Evolutionary conservation across 805 yeast species (phyloP).

Genomic region (Ogataea naganishii): DNA sequence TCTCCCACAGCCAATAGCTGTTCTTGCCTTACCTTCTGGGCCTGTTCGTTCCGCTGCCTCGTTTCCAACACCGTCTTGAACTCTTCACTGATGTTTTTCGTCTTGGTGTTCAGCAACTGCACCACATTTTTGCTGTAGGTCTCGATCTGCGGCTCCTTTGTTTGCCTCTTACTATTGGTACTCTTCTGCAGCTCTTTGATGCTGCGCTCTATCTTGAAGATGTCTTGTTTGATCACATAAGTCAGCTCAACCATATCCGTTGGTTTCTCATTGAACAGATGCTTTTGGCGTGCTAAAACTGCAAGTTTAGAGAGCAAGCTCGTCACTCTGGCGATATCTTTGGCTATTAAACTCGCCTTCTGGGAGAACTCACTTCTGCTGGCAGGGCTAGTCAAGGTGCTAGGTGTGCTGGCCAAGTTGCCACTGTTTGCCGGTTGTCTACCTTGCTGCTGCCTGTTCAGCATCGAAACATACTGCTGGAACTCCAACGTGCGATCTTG

Average conservation of each 20-base stretch:
- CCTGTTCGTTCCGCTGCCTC: conserved; percentile 77
- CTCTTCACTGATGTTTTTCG: conserved; percentile 87
- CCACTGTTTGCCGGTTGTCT: conserved; percentile 8
- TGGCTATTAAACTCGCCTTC: conserved; percentile 76
- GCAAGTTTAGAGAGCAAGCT: conserved; percentile 76
- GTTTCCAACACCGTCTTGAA: conserved; percentile 84
- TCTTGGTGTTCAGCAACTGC: conserved; percentile 76
- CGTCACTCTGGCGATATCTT: conserved; percentile 82
- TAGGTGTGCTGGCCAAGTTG: too few relatives aligned
- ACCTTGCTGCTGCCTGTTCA: conserved; percentile 40
- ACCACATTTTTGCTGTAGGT: conserved; percentile 83
- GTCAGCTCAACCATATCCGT: conserved; percentile 90
- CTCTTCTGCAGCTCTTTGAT: conserved; percentile 53
- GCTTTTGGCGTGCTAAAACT: conserved; percentile 76
- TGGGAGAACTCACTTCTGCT: conserved; percentile 54
- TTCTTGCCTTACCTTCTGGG: conserved; percentile 74
- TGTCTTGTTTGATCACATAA: conserved; percentile 77
- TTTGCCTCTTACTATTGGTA: conserved; percentile 27
- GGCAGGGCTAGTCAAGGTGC: too few relatives aligned
- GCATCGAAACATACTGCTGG: conserved; percentile 80
- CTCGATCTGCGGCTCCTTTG: conserved; percentile 52
- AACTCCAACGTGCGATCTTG: conserved; percentile 90
- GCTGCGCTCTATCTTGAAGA: conserved; percentile 69
- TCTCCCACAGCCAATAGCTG: conserved; percentile 58
- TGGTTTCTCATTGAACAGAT: conserved; percentile 89